A percentile compares a stretch with the other conserved stretches of the same genome.
These are phyloP conservation scores for Paulownia fortunei DNA, from an alignment of 257 asterid genomes.

Conservation along the genomic window DNA sequence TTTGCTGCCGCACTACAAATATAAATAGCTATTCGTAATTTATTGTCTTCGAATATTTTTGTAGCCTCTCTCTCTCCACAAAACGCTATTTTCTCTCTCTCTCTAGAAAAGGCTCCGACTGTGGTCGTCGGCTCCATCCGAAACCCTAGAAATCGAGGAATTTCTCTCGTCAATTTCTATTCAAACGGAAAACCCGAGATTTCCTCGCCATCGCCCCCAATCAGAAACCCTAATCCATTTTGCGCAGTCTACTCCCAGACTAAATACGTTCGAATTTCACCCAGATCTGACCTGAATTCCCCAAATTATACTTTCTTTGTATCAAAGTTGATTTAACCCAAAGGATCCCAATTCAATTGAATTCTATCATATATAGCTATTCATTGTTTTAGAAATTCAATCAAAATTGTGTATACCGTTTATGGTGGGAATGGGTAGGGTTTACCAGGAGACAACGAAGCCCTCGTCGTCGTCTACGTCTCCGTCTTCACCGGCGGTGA, in stretches of 20 bases:
- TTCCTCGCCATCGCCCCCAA: constrained; percentile 36
- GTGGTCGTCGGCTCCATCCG: constrained; percentile 32
- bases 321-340: background rate
- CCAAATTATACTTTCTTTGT: background rate
- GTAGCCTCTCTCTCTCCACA: background rate
- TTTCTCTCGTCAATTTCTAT: constrained; percentile 35
- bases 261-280: constrained; percentile 21
- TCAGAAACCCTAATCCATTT: constrained; percentile 32
- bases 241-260: constrained; percentile 27
- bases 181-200: constrained; percentile 28
- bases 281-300: constrained; percentile 40
- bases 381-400: background rate
- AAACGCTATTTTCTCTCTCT: constrained; percentile 1
- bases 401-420: background rate
- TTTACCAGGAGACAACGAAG: constrained; percentile 52
- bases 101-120: constrained; percentile 39
- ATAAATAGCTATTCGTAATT: background rate
- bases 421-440: constrained; percentile 74
- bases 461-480: constrained; percentile 57
- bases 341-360: background rate
- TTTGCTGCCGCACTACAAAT: constrained; percentile 8
- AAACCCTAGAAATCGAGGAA: constrained; percentile 50
- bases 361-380: background rate
- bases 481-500: constrained; percentile 50
- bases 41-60: background rate